Evolutionary conservation across 768 basidiomycete species (phyloP), one percentile per base, ranked within the genome.

Genomic region (Xerocomellus dryophilus): DNA sequence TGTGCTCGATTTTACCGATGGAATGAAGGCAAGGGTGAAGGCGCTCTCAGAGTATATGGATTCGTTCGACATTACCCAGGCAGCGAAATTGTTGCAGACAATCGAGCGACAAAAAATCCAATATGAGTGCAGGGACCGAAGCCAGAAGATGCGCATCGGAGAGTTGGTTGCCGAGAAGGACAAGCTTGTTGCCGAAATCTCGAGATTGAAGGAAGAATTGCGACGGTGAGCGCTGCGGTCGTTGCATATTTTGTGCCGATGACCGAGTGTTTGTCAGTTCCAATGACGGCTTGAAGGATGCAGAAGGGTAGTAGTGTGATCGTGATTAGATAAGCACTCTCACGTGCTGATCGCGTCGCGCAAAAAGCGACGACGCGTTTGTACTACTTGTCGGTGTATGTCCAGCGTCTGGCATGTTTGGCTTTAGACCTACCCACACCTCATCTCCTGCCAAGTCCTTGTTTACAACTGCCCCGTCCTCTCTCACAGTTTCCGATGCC

Each of bases 341-440:
- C 66, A 66, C 66, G 66, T 66, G 66, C 18, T 27, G 3, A 54
- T 59, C 65, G 48, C 50, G 65, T 71, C 67, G 59, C 63, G 64
- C 52, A 54, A 60, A 60, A 53, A 39, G 35, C 12, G 12, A 35
- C 20, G 29, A 58, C 65, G 59, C 63, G 64, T 40, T 50, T 53
- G 29, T 47, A 4, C 9, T 21, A 29, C 29, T 29, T 10, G 29
- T 15, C n/a, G 18, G 47, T 31, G 15, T 51, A 31, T 14, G 38
- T 18, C 8, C 23, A 15, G 5, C 17, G 20, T 25, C 43, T 34
- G 36, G n/a, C 51, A 81, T 81, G 81, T 68, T 71, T 56, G 69
- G 66, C 4, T 81, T 81, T 60, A 74, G 70, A 47, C 80, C 81
- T 11, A 66, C 71, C 17, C 74, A 77, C 45, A 73, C 78, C 15